A percentile compares a stretch with the other conserved stretches of the same genome.
Conservation (phyloP, 2,329 filamentous ascomycete species). For the Diaporthe sp. region DNA sequence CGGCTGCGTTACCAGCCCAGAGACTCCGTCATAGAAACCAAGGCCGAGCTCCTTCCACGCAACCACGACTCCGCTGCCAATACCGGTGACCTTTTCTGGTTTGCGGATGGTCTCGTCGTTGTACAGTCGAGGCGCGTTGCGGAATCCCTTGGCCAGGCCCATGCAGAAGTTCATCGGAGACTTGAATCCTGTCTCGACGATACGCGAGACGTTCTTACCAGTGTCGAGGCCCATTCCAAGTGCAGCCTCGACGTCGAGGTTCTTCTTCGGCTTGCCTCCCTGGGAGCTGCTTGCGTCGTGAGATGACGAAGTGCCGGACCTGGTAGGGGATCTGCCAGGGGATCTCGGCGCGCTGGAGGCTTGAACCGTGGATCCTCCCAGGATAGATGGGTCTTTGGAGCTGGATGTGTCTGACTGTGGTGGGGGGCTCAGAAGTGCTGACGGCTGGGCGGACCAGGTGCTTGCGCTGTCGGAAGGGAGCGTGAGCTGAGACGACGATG, state of each 20-base stretch:
- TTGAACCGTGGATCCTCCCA: conserved; percentile 28
- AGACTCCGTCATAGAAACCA: conserved; percentile 85
- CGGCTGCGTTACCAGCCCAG: conserved; percentile 85
- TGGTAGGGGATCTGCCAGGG: conserved; percentile 14
- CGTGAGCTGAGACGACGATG: conserved; percentile 33
- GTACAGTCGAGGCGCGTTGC: conserved; percentile 88
- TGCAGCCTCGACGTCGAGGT: conserved; percentile 37
- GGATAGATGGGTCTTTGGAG: conserved; percentile 17
- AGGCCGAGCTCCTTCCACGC: conserved; percentile 84
- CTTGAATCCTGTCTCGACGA: conserved; percentile 81
- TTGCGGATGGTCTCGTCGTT: conserved; percentile 86
- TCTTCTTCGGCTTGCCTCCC: conserved; percentile 3
- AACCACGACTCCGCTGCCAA: conserved; percentile 81
- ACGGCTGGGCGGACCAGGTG: conserved; percentile 28
- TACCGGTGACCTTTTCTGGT: conserved; percentile 82
- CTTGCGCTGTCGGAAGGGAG: conserved; percentile 34
- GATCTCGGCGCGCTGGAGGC: neutral
- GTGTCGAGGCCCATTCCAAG: conserved; percentile 63
- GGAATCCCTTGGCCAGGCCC: conserved; percentile 86
- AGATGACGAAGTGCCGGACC: conserved; percentile 12
- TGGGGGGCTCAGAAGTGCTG: neutral
- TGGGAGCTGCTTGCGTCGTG: neutral
- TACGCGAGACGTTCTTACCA: conserved; percentile 77
- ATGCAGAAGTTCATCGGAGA: conserved; percentile 89
- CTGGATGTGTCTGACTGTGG: conserved; percentile 16